A percentile compares a stretch with the other conserved stretches of the same genome.
phyloP scores from a whole-genome alignment of 495 filamentous ascomycete genomes.

The Penicillium chermesinum region DNA sequence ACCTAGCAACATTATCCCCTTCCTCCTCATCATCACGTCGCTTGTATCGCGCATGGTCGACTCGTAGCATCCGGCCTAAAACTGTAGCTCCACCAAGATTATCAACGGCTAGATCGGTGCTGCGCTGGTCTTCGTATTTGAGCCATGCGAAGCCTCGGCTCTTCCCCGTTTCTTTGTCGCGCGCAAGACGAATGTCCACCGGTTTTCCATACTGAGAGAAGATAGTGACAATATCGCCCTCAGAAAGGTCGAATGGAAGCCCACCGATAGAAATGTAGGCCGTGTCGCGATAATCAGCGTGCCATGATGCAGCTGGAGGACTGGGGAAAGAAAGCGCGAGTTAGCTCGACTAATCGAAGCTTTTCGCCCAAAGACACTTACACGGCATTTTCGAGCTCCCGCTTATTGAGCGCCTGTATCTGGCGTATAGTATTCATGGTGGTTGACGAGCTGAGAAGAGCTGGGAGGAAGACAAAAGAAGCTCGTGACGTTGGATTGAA shows the following conservation, averaged over 20 bases:
- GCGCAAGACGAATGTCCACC: conserved; percentile 78
- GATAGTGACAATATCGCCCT: conserved; percentile 93
- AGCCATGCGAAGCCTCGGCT: conserved; percentile 90
- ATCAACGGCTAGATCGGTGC: conserved; percentile 91
- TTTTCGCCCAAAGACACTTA: conserved; percentile 23
- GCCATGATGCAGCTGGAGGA: conserved; percentile 86
- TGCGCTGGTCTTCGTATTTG: conserved; percentile 98
- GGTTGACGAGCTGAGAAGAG: conserved; percentile 1
- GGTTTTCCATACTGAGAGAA: conserved; percentile 98
- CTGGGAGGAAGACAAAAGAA: conserved; percentile 10
- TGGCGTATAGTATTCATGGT: conserved; percentile 88
- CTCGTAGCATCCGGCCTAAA: conserved; percentile 71
- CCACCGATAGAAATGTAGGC: conserved; percentile 96
- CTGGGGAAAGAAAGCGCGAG: conserved; percentile 29
- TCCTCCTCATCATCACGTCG: conserved; percentile 78
- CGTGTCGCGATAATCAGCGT: conserved; percentile 94
- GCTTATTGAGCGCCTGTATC: conserved; percentile 89
- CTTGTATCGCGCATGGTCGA: conserved; percentile 93
- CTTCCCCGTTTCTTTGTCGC: conserved; percentile 94
- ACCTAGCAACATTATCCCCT: conserved; percentile 47
- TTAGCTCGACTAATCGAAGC: conserved; percentile 10
- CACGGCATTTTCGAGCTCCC: conserved; percentile 85
- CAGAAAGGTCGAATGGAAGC: conserved; percentile 86
- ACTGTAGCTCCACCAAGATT: conserved; percentile 86
- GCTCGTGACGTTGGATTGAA: conserved; percentile 6